Conservation (phyloP, 2,329 filamentous ascomycete species). For the Geoglossum cookeanum region DNA sequence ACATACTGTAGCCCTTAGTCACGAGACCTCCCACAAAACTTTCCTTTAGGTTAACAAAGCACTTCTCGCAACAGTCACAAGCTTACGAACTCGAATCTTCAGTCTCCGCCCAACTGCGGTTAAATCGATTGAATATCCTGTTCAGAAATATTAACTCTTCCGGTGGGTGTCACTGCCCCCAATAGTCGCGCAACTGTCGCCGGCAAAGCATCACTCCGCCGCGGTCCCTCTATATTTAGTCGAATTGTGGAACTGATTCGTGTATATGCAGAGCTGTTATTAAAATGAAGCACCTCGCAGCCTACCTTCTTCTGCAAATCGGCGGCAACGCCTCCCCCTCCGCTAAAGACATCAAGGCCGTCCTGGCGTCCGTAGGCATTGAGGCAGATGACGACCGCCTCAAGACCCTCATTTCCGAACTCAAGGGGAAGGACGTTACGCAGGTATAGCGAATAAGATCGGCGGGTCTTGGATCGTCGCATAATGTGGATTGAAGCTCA, state of each 20-base stretch:
- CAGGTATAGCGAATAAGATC: slow-evolving; percentile 41
- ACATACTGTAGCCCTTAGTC: neutral
- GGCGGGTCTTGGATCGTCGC: neutral
- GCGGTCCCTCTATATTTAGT: slow-evolving; percentile 2
- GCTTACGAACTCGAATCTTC: slow-evolving; percentile 73
- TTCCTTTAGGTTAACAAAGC: neutral
- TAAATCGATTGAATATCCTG: slow-evolving; percentile 99
- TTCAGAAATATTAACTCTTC: slow-evolving; percentile 28
- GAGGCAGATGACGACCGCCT: slow-evolving; percentile 84
- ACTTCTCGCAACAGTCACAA: slow-evolving; percentile 3
- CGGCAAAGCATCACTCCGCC: neutral
- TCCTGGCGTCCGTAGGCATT: slow-evolving; percentile 86
- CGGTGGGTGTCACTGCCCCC: slow-evolving; percentile 19
- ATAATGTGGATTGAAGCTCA: neutral
- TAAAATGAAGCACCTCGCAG: slow-evolving; percentile 98
- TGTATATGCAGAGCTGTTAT: neutral
- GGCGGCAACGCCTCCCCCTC: slow-evolving; percentile 83
- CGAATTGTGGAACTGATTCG: slow-evolving; percentile 4
- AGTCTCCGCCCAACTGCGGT: slow-evolving; percentile 98
- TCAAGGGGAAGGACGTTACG: slow-evolving; percentile 80
- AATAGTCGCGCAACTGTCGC: neutral
- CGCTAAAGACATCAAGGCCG: slow-evolving; percentile 65
- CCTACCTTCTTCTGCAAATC: slow-evolving; percentile 92
- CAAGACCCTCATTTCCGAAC: slow-evolving; percentile 71
- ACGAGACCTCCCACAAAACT: neutral